Evolutionary conservation across 1,284 basidiomycete species (phyloP).

Genomic region (Phaffia rhodozyma): DNA sequence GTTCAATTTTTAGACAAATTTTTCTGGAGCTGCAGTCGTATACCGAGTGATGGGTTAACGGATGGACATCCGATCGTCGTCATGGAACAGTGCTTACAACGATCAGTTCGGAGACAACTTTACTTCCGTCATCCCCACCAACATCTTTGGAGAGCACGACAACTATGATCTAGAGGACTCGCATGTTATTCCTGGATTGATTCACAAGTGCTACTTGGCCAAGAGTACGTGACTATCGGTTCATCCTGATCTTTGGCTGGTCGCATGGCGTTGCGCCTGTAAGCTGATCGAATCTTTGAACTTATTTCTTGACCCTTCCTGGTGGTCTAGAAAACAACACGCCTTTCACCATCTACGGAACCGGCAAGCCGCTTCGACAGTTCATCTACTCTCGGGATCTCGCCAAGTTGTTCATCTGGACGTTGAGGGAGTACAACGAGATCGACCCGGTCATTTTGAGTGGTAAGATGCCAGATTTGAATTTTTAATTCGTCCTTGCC

Average conservation of each 20-base stretch:
- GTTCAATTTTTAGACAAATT: neutral
- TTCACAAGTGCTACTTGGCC: conserved; percentile 77
- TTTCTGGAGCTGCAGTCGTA: neutral
- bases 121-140: conserved; percentile 83
- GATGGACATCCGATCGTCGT: neutral
- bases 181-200: conserved; percentile 78
- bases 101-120: conserved; percentile 82
- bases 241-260: neutral
- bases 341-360: conserved; percentile 68
- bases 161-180: conserved; percentile 59
- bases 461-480: conserved; percentile 38
- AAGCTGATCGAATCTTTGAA: neutral
- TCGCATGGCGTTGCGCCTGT: conserved; percentile 3
- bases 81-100: conserved; percentile 58
- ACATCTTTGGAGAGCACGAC: conserved; percentile 17
- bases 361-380: conserved; percentile 75
- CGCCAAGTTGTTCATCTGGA: conserved; percentile 85
- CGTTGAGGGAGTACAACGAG: conserved; percentile 70
- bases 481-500: neutral
- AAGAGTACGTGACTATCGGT: conserved; percentile 47
- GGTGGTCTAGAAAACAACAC: conserved; percentile 58
- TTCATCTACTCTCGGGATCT: conserved; percentile 90
- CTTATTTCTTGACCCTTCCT: neutral
- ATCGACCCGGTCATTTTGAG: conserved; percentile 81
- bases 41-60: neutral